Evolutionary conservation across 2,329 filamentous ascomycete genomes (phyloP).

Genomic region (Emergomyces africanus): DNA sequence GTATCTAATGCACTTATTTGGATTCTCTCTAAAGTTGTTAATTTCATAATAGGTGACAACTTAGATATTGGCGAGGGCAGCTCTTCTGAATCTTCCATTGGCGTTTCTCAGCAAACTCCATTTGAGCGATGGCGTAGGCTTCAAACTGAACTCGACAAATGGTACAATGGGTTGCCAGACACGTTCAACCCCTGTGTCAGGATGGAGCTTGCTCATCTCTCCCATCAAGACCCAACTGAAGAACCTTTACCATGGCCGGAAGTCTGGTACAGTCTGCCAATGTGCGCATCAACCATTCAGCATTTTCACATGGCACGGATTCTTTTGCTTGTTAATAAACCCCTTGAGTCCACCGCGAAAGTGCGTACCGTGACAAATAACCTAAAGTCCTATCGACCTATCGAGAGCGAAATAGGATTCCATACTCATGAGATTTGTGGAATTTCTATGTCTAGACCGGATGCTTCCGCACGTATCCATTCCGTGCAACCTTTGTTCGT

Average conservation of each 20-base stretch:
- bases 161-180: slow-evolving; percentile 46
- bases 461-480: slow-evolving; percentile 47
- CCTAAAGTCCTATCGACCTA: slow-evolving; percentile 45
- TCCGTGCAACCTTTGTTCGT: slow-evolving; percentile 51
- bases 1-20: slow-evolving; percentile 53
- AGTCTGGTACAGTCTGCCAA: slow-evolving; percentile 52
- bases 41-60: slow-evolving; percentile 49
- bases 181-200: slow-evolving; percentile 47
- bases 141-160: slow-evolving; percentile 44
- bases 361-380: slow-evolving; percentile 41
- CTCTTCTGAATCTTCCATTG: slow-evolving; percentile 17
- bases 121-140: slow-evolving; percentile 40
- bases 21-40: slow-evolving; percentile 54
- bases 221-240: slow-evolving; percentile 18
- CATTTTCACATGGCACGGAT: slow-evolving; percentile 34
- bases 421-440: slow-evolving; percentile 51
- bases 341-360: slow-evolving; percentile 32
- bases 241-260: slow-evolving; percentile 36
- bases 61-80: slow-evolving; percentile 21
- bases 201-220: slow-evolving; percentile 26
- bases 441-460: slow-evolving; percentile 45
- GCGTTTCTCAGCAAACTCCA: slow-evolving; percentile 29
- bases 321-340: slow-evolving; percentile 31
- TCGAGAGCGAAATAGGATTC: slow-evolving; percentile 41
- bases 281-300: slow-evolving; percentile 50